Evolutionary conservation across 2,329 filamentous ascomycete species (phyloP), one percentile per base, ranked within the genome.

Genomic region (Verticillium tricorpus): DNA sequence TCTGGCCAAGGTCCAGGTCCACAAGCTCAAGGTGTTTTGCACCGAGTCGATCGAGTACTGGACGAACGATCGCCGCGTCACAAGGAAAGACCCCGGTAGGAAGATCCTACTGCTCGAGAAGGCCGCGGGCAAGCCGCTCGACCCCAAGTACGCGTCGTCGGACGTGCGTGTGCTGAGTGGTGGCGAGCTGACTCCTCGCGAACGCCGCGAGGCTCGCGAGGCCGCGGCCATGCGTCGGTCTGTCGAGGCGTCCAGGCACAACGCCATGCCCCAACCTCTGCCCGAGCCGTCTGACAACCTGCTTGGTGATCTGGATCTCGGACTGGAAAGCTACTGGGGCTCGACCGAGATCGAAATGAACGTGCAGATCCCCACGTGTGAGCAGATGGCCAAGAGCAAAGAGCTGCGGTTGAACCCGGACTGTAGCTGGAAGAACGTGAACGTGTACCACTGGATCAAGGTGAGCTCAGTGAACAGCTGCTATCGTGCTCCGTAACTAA

Each of bases 401-500:
- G 74, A 74, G 9, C 61, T 85, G 40, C 84, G 86, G 63, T 77
- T 97, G 63, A 90, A 97, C 72, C 94, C 94, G 60, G 93, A 97
- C 72, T 96, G 92, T 60, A 96, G 92, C 62, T 97, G 94, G 82
- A 90, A 92, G 71, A 96, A 96, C 65, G 94, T 96, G 59, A 92
- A 95, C 69, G 93, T 97, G 60, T 92, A 92, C 72, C 93, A 97
- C 73, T 97, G 93, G 93, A 96, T 97, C 74, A 97, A 97, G 85
- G 92, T 92, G 78, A 65, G 82, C 70, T 11, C 3, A 28, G 37
- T 25, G 34, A 7, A 22, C n/a, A 22, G 8, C 11, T 11, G 6
- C 34, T 11, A 14, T 25, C n/a, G 11, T n/a, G 19, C 19, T 5
- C 45, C 14, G 25, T 45, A 2, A 65, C 25, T 61, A 34, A 19